Conservation (phyloP, 192 early-diverging fungal genomes). For the Chytriomyces sp. region DNA sequence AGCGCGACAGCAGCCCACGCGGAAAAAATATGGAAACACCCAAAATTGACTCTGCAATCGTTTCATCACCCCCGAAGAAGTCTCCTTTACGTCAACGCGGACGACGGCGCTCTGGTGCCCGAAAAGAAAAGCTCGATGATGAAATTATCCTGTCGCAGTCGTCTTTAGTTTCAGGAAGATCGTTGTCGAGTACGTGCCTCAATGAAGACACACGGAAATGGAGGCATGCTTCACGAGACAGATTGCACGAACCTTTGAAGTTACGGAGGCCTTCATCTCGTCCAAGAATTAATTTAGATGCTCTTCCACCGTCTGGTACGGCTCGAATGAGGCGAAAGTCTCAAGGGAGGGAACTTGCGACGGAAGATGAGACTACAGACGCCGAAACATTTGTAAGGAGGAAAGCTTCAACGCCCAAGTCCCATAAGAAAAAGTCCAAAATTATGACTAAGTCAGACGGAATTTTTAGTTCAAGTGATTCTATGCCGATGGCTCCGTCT, state of each 20-base stretch:
- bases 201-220: constrained; percentile 21
- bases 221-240: constrained; percentile 7
- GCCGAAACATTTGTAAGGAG: background rate
- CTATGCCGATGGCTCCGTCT: constrained; percentile 17
- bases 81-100: background rate
- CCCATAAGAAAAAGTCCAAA: constrained; percentile 12
- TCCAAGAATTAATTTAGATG: background rate
- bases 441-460: background rate
- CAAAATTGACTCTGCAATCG: constrained; percentile 1
- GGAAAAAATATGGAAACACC: background rate
- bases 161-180: background rate
- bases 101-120: background rate
- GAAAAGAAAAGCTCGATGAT: background rate
- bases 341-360: background rate
- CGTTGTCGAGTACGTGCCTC: constrained; percentile 3
- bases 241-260: background rate
- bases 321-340: background rate
- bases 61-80: background rate
- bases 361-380: constrained; percentile 4
- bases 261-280: constrained; percentile 5
- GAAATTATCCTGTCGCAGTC: background rate
- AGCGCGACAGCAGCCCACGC: background rate
- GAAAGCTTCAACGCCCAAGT: background rate
- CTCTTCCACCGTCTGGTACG: background rate
- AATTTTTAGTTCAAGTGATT: constrained; percentile 19